A percentile compares a stretch with the other conserved stretches of the same genome.
These are phyloP conservation scores for Tetracladium maxilliforme DNA, from an alignment of 2,329 filamentous ascomycete species.

Conservation along the genomic window DNA sequence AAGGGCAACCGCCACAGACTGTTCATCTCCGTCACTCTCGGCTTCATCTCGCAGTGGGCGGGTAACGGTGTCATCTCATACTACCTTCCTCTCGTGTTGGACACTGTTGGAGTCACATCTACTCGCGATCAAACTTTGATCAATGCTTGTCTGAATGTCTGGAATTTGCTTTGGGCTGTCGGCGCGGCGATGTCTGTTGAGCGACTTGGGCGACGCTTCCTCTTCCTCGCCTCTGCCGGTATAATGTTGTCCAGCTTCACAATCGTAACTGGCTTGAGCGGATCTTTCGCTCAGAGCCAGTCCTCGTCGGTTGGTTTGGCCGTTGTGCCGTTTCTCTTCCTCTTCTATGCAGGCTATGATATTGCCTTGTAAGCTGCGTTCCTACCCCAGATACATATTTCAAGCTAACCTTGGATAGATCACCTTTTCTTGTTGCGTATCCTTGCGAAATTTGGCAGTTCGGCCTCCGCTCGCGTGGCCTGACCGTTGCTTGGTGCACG, in stretches of 20 bases:
- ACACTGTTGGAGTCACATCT: slow-evolving; percentile 8
- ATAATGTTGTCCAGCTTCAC: slow-evolving; percentile 28
- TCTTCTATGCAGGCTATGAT: slow-evolving; percentile 24
- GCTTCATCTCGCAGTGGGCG: slow-evolving; percentile 8
- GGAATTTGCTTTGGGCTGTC: slow-evolving; percentile 20
- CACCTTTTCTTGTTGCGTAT: too few species aligned
- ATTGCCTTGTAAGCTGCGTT: slow-evolving; percentile 15
- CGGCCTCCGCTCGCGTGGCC: too few species aligned
- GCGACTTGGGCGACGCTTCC: slow-evolving; percentile 21
- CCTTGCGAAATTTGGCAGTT: too few species aligned
- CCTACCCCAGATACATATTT: not conserved
- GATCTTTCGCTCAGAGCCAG: slow-evolving; percentile 15
- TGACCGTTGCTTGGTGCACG: too few species aligned
- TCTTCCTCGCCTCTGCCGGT: slow-evolving; percentile 23
- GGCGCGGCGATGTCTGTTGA: slow-evolving; percentile 22
- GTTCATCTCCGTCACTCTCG: slow-evolving; percentile 7
- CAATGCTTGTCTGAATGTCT: slow-evolving; percentile 20
- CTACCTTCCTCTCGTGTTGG: slow-evolving; percentile 8
- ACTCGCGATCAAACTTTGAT: slow-evolving; percentile 7
- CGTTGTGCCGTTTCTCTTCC: slow-evolving; percentile 24
- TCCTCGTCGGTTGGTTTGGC: slow-evolving; percentile 16
- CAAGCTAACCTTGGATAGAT: not conserved
- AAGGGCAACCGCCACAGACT: slow-evolving; percentile 8
- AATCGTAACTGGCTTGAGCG: slow-evolving; percentile 23
- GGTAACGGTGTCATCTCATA: slow-evolving; percentile 9